Evolutionary conservation across 1,284 basidiomycete genomes (phyloP).

Genomic region (Vanrija pseudolonga): DNA sequence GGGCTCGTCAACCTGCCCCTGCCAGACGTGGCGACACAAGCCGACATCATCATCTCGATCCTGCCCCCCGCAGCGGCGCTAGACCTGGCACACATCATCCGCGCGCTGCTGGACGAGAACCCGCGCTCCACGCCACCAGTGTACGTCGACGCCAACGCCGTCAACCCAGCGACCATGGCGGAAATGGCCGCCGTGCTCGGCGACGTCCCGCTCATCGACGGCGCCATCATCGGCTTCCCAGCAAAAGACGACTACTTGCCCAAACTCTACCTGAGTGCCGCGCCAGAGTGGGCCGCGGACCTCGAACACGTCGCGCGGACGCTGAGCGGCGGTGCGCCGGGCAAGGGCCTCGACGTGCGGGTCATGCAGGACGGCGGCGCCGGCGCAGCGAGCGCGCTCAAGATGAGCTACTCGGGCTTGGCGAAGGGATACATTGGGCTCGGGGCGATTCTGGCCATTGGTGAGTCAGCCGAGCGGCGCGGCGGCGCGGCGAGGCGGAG

Average conservation of each 20-base stretch:
- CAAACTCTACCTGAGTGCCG: slow-evolving; percentile 15
- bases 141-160: slow-evolving; percentile 22
- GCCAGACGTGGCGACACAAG: not conserved
- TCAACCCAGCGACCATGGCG: slow-evolving; percentile 10
- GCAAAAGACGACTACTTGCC: slow-evolving; percentile 4
- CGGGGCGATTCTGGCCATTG: slow-evolving; percentile 9
- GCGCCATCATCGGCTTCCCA: slow-evolving; percentile 18
- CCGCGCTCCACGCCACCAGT: slow-evolving; percentile 5
- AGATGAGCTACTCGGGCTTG: slow-evolving; percentile 23
- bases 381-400: slow-evolving; percentile 21
- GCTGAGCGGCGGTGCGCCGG: slow-evolving; percentile 1
- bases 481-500: not conserved
- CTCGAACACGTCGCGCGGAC: not conserved
- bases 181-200: slow-evolving; percentile 5
- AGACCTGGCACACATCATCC: slow-evolving; percentile 7
- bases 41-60: slow-evolving; percentile 21
- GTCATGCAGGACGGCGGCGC: slow-evolving; percentile 12
- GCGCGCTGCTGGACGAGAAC: not conserved
- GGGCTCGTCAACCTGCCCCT: slow-evolving; percentile 12
- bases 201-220: slow-evolving; percentile 15
- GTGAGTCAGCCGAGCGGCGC: slow-evolving; percentile 1
- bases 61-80: slow-evolving; percentile 19
- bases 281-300: not conserved
- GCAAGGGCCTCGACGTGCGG: not conserved
- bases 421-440: slow-evolving; percentile 18